Percentiles rank a stretch among this genome's conserved stretches.
These are phyloP conservation scores for Phyllosticta citrichinensis DNA, from an alignment of 2,329 filamentous ascomycete genomes.

Conservation along the genomic window DNA sequence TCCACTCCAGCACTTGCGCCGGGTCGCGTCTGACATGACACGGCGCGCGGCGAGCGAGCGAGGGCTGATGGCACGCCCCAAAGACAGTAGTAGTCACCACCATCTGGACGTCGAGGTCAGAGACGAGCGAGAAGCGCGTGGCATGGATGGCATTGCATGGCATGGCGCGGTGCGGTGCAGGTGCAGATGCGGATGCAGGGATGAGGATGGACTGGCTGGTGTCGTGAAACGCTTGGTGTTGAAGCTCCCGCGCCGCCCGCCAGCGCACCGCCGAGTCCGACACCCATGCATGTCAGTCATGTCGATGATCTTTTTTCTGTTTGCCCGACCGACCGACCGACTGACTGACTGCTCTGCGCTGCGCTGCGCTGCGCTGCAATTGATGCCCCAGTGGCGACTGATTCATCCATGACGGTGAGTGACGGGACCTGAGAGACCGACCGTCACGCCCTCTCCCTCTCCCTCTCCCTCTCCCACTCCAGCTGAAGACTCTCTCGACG, in stretches of 20 bases:
- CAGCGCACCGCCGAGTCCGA: not conserved
- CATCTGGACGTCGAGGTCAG: too few species aligned
- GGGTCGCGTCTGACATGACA: not conserved
- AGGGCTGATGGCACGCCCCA: not conserved
- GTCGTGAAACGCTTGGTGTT: not conserved
- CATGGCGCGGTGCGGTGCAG: not conserved
- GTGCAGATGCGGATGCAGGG: not conserved
- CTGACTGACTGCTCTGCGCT: too few species aligned
- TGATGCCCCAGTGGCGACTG: not conserved
- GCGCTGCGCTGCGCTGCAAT: too few species aligned
- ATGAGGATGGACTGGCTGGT: not conserved
- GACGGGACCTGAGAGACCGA: not conserved
- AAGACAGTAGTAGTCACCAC: too few species aligned
- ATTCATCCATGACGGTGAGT: too few species aligned
- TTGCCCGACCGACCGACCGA: too few species aligned
- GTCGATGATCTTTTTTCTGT: not conserved
- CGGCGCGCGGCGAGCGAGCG: not conserved
- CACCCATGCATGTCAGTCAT: not conserved
- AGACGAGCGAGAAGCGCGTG: not conserved
- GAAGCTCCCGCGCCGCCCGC: not conserved
- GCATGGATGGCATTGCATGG: not conserved
- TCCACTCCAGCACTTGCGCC: too few species aligned
- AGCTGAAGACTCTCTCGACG: not conserved
- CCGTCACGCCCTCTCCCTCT: too few species aligned
- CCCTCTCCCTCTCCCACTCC: too few species aligned